These are phyloP conservation scores for Penicillium dipodomyicola DNA, from an alignment of 495 filamentous ascomycete species.

Conservation along the genomic window DNA sequence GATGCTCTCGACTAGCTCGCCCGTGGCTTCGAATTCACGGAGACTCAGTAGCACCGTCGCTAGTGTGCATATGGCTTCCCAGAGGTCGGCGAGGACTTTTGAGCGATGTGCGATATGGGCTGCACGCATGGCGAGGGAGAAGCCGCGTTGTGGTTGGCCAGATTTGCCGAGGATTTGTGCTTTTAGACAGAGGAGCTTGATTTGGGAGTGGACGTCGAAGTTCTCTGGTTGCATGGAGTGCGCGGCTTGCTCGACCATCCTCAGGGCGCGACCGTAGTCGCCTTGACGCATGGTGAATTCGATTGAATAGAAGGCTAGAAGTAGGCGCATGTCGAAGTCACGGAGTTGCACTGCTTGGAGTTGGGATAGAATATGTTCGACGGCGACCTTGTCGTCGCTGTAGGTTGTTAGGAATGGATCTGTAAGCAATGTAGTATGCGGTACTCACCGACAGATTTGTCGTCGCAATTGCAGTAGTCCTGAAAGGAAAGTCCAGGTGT, in stretches of 20 bases:
- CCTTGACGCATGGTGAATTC: slow-evolving; percentile 65
- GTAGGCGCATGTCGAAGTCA: slow-evolving; percentile 69
- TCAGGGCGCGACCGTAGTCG: slow-evolving; percentile 62
- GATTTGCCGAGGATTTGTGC: slow-evolving; percentile 67
- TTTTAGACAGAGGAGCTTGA: slow-evolving; percentile 75
- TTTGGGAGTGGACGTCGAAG: slow-evolving; percentile 70
- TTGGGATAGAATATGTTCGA: slow-evolving; percentile 62
- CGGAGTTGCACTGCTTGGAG: slow-evolving; percentile 53
- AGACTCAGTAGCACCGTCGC: slow-evolving; percentile 67
- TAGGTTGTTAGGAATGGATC: slow-evolving; percentile 21
- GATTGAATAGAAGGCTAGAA: slow-evolving; percentile 67
- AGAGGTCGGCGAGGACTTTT: slow-evolving; percentile 68
- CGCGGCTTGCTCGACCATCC: slow-evolving; percentile 65
- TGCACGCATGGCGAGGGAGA: slow-evolving; percentile 78
- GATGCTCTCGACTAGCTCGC: slow-evolving; percentile 64
- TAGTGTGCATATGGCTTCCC: slow-evolving; percentile 71
- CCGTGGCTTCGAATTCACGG: slow-evolving; percentile 70
- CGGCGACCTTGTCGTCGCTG: slow-evolving; percentile 65
- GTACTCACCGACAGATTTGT: slow-evolving; percentile 60
- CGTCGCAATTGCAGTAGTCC: slow-evolving; percentile 69
- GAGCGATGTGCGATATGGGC: slow-evolving; percentile 72
- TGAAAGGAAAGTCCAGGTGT: slow-evolving; percentile 73
- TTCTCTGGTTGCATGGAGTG: slow-evolving; percentile 62
- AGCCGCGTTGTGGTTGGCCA: slow-evolving; percentile 75
- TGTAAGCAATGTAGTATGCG: not conserved